Evolutionary conservation across 2,329 filamentous ascomycete species (phyloP).

Genomic region (Exserohilum turcica): DNA sequence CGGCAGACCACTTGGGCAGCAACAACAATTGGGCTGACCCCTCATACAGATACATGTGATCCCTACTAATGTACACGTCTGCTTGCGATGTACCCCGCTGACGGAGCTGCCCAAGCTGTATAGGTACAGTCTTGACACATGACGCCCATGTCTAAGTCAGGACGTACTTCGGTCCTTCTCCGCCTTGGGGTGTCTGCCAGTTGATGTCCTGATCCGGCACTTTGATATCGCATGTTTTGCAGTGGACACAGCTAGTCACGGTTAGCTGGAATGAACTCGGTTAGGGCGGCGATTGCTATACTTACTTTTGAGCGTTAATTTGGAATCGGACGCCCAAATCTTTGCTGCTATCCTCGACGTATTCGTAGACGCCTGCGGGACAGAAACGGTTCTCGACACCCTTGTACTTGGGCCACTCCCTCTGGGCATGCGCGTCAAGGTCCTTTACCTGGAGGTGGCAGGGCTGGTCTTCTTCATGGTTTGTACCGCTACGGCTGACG

Average conservation of each 20-base stretch:
- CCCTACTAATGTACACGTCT: slow-evolving; percentile 15
- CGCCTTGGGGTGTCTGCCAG: slow-evolving; percentile 86
- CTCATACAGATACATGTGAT: slow-evolving; percentile 9
- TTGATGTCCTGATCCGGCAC: slow-evolving; percentile 96
- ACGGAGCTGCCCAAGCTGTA: neutral
- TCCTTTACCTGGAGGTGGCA: slow-evolving; percentile 94
- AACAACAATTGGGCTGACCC: slow-evolving; percentile 11
- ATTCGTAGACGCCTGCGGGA: slow-evolving; percentile 96
- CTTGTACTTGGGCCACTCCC: slow-evolving; percentile 85
- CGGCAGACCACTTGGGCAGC: slow-evolving; percentile 15
- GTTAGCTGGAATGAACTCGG: slow-evolving; percentile 31
- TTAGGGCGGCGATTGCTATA: slow-evolving; percentile 29
- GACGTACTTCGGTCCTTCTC: slow-evolving; percentile 72
- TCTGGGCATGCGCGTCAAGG: slow-evolving; percentile 86
- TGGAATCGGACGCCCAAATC: slow-evolving; percentile 90
- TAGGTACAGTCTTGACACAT: neutral
- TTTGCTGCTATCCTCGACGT: slow-evolving; percentile 89
- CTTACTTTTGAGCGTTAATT: slow-evolving; percentile 97
- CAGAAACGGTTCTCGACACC: slow-evolving; percentile 97
- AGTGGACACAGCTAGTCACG: slow-evolving; percentile 83
- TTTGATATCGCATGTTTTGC: slow-evolving; percentile 99
- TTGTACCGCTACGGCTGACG: slow-evolving; percentile 92
- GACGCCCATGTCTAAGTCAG: slow-evolving; percentile 53
- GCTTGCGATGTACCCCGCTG: neutral
- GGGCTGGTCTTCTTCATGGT: slow-evolving; percentile 98